A percentile compares a stretch with the other conserved stretches of the same genome.
Conservation (phyloP, 2,329 filamentous ascomycete species). For the Ascochyta fabae region DNA sequence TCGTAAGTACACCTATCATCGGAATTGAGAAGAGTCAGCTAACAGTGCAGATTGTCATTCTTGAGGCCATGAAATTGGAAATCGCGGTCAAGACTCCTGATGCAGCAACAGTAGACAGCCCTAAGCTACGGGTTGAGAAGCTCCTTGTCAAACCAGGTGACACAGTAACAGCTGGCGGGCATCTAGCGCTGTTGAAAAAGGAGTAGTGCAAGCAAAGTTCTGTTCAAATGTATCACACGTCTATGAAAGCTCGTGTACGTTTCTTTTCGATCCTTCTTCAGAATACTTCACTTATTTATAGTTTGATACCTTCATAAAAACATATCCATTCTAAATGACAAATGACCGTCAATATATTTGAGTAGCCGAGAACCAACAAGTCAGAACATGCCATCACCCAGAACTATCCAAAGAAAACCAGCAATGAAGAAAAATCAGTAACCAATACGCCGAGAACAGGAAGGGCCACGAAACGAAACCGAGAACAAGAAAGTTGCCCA, state of each 20-base stretch:
- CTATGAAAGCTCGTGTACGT: too few species aligned
- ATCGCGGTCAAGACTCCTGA: conserved; percentile 53
- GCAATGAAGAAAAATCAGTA: too few species aligned
- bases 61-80: conserved; percentile 57
- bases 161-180: conserved; percentile 47
- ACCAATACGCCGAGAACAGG: too few species aligned
- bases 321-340: not conserved
- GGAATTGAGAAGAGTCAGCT: not conserved
- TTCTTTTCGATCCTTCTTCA: too few species aligned
- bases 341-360: not conserved
- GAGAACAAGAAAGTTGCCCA: too few species aligned
- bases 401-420: too few species aligned
- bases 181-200: conserved; percentile 36
- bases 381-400: too few species aligned
- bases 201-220: not conserved
- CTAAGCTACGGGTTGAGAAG: conserved; percentile 48
- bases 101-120: conserved; percentile 11
- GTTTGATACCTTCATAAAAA: not conserved
- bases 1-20: conserved; percentile 26
- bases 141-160: conserved; percentile 52
- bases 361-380: not conserved
- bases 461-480: too few species aligned
- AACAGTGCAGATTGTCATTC: conserved; percentile 45
- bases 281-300: not conserved
- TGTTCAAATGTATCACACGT: not conserved